These are phyloP conservation scores for Lathyrus tuberosus DNA, from an alignment of 306 rosid species.

Conservation along the genomic window DNA sequence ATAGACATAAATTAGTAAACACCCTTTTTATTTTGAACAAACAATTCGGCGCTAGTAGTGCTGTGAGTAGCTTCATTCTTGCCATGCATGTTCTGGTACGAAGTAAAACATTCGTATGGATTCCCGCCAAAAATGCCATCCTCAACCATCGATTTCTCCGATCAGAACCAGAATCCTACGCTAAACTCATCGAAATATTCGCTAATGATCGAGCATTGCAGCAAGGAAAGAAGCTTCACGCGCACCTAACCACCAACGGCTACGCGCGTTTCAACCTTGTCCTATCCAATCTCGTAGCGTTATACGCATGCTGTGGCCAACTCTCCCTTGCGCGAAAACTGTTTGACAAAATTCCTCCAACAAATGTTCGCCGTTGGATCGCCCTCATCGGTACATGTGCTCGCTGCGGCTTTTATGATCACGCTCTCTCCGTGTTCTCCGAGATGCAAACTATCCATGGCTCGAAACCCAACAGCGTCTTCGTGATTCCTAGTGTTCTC, in stretches of 20 bases:
- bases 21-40: neutral
- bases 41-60: neutral
- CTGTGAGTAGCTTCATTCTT: neutral
- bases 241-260: slow-evolving; percentile 67
- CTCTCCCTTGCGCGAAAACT: slow-evolving; percentile 54
- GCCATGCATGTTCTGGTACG: slow-evolving; percentile 32
- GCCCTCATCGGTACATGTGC: slow-evolving; percentile 66
- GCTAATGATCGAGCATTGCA: slow-evolving; percentile 53
- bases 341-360: slow-evolving; percentile 75
- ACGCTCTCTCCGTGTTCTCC: slow-evolving; percentile 52
- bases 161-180: slow-evolving; percentile 47
- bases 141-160: slow-evolving; percentile 42
- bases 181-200: slow-evolving; percentile 46
- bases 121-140: slow-evolving; percentile 29
- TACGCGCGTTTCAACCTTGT: slow-evolving; percentile 48
- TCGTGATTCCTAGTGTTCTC: slow-evolving; percentile 79
- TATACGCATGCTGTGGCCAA: slow-evolving; percentile 60
- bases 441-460: slow-evolving; percentile 58
- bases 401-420: slow-evolving; percentile 60
- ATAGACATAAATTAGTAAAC: too few relatives aligned
- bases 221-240: slow-evolving; percentile 69
- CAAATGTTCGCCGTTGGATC: slow-evolving; percentile 70
- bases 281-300: slow-evolving; percentile 63
- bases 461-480: slow-evolving; percentile 42
- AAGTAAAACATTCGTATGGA: slow-evolving; percentile 10